These are phyloP conservation scores for Theobroma cacao DNA, from an alignment of 345 rosid genomes.

Conservation along the genomic window DNA sequence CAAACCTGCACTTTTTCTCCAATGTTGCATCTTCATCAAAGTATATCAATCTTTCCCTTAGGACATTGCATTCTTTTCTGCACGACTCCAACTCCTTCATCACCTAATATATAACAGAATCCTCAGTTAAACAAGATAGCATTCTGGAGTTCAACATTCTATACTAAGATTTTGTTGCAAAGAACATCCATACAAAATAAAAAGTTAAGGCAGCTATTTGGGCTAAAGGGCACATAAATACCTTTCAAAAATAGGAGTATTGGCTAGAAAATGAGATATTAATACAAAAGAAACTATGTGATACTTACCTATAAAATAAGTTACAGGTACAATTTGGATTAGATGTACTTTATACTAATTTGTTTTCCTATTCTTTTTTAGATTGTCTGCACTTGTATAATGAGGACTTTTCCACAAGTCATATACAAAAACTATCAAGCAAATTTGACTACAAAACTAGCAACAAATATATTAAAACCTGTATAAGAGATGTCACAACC, in stretches of 20 bases:
- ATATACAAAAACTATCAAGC: neutral
- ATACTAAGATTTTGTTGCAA: neutral
- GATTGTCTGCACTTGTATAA: neutral
- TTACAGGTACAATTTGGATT: neutral
- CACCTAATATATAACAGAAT: conserved; percentile 36
- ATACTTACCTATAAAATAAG: neutral
- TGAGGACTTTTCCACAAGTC: neutral
- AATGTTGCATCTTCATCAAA: conserved; percentile 40
- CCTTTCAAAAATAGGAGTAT: neutral
- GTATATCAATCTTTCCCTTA: conserved; percentile 42
- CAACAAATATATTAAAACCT: neutral
- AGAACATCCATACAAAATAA: neutral
- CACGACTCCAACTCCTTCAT: conserved; percentile 53
- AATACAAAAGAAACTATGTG: neutral
- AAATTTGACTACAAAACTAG: neutral
- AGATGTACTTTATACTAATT: neutral
- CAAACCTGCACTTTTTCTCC: conserved; percentile 65
- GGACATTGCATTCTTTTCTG: conserved; percentile 48
- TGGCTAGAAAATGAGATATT: neutral
- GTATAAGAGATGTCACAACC: too few species aligned
- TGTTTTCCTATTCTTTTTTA: neutral
- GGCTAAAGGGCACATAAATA: neutral
- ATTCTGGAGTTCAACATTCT: neutral
- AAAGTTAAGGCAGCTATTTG: neutral
- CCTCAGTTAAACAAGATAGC: neutral